phyloP scores from a whole-genome alignment of 345 rosid genomes.

The Eucalyptus grandis region DNA sequence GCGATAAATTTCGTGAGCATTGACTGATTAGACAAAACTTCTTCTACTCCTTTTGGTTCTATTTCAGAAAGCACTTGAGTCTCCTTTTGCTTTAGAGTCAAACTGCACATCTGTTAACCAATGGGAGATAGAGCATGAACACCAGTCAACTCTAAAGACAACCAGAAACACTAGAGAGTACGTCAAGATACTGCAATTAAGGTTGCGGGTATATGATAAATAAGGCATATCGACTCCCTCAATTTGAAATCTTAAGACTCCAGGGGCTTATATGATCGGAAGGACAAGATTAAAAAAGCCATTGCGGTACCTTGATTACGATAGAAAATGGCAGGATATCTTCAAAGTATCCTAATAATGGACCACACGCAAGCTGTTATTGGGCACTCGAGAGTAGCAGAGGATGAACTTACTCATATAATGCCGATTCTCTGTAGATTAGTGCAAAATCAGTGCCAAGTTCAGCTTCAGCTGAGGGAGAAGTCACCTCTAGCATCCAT shows the following conservation, averaged over 20 bases:
- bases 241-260: background rate
- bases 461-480: constrained; percentile 42
- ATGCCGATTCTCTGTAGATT: constrained; percentile 29
- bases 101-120: too few relatives aligned
- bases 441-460: constrained; percentile 50
- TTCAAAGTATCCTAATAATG: background rate
- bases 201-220: background rate
- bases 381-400: background rate
- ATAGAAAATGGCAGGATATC: background rate
- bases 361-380: background rate
- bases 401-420: constrained; percentile 29
- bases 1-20: background rate
- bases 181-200: background rate
- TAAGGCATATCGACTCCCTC: background rate
- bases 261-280: background rate
- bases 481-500: constrained; percentile 71
- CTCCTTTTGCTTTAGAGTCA: too few relatives aligned
- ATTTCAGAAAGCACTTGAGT: too few relatives aligned
- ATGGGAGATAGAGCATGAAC: too few relatives aligned
- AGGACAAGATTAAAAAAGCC: background rate
- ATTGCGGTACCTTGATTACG: background rate
- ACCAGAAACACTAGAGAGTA: background rate
- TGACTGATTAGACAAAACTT: background rate
- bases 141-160: too few relatives aligned
- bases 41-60: too few relatives aligned